Base-by-base conservation (phyloP, 208 protist genomes). In the Porcisia deanei region DNA sequence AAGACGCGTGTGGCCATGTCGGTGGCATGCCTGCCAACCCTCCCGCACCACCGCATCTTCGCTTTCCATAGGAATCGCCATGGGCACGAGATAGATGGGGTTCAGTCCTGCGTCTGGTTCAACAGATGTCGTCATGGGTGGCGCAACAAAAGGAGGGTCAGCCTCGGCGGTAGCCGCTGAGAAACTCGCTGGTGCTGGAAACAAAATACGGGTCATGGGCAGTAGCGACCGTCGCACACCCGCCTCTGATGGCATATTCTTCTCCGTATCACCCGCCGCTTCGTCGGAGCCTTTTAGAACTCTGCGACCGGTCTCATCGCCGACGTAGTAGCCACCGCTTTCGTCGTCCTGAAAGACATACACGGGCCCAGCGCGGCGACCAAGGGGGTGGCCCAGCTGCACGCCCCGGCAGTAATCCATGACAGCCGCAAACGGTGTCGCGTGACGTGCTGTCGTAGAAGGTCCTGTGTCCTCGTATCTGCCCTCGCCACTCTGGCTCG, bases 401-500 rank as follows among this genome's bases (percentile, higher is more conserved):
- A 93, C 91, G 16, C 88, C 88, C n/a, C 75, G 76, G 68, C 75
- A 87, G 81, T 93, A 95, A 37, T 92, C 86, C 79, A 91, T 81
- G 57, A 91, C 91, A 0, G 91, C 85, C 25, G 80, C 84, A 53
- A 83, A 86, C 71, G 85, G 85, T 34, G 81, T 77, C 22, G 73
- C 64, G 58, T 58, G 22, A 20, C 53, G 30, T 16, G 6, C 3
- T 52, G 22, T 57, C 10, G 47, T 52, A 1, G 54, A 41, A 30
- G 10, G 43, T 16, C 39, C 43, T 0, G 63, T 14, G 18, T 49
- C 63, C 3, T 49, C 63, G 18, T 18, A 16, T 14, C 16, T 41
- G 22, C 30, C 65, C 47, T 41, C 59, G n/a, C 14, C 71, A 66
- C 12, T 55, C 10, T 22, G 43, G 57, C 25, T n/a, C 16, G 30